Evolutionary conservation across 805 yeast species (phyloP), one percentile per base, ranked within the genome.

Genomic region (Yamadazyma paraphyllophila): DNA sequence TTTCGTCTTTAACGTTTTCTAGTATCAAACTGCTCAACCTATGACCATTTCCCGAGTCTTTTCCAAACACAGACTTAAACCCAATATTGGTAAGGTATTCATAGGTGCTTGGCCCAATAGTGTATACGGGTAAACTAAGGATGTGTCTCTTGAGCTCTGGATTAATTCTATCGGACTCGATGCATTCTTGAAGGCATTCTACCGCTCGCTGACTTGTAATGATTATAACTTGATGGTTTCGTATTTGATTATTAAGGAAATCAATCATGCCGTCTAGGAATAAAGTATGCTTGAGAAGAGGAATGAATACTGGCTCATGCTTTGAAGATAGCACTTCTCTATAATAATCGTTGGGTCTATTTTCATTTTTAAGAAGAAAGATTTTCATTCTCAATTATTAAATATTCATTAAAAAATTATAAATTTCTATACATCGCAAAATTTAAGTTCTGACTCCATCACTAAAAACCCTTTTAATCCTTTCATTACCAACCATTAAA

Each of bases 201-300:
- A 91, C 96, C 1, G 97, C 96, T 52, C 98, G 65, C 60, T 92
- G 97, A 1, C 96, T 86, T 0, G 98, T 91, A 3, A 92, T 81
- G 8, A 92, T 84, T 31, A 89, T 38, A 2, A 49, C 37, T 9
- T 47, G 41, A 27, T 41, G 39, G 2, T 43, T 39, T 49, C 78
- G 81, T 8, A 65, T 68, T 0, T 58, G 56, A 4, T 80, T 71
- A 2, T 57, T 56, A 9, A 89, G 65, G 41, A 74, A 73, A 0
- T 56, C 50, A 2, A 72, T 57, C 3, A 86, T 75, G 11, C 65
- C 69, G 0, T 59, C 53, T 9, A 78, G 72, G 47, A 80, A 75
- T 17, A 77, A 62, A 0, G 76, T 71, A 62, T 89, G 96, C 31
- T 75, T 73, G 36, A 92, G 70, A 32, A 92, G 67, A 0, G 97